Evolutionary conservation across 306 rosid species (phyloP), one percentile per base, ranked within the genome.

Genomic region (Vachellia collinsii): DNA sequence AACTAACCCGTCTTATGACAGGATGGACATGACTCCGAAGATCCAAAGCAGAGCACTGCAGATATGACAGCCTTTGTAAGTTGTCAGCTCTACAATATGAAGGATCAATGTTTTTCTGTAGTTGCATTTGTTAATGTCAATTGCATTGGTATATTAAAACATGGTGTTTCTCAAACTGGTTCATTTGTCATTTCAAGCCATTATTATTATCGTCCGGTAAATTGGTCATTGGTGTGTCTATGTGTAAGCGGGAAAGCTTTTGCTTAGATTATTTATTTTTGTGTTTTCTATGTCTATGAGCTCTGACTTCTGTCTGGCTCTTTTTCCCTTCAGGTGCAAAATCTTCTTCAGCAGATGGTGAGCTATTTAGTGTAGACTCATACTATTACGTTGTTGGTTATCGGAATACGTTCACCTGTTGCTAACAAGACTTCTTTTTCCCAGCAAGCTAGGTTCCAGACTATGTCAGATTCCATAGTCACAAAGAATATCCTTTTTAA

Each of bases 281-380:
- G 11, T 50, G 62, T 72, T 42, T 81, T 44, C 76, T 56, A 59
- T 81, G 59, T 70, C 25, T 58, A 58, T 77, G 4, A 34, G 7
- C 48, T n/a, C n/a, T 91, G 69, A 81, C 72, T 56, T 72, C 58
- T 53, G 42, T 51, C 16, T 25, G 39, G 64, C 39, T 3, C 23
- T 13, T 43, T 68, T 77, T 7, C 43, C 80, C 59, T 81, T 51
- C 91, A 95, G 99, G 99, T 95, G 88, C 98, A 93, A 84, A 92
- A 91, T 86, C 98, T 95, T 87, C 97, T 94, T 84, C 97, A 94
- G 77, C 98, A 94, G 82, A 92, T 94, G 98, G 98, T 94, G 88
- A 92, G 98, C 84, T 85, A 20, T 79, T 66, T 76, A 38, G 43
- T 71, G 34, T 82, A 14, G 74, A 61, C 44, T 71, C 56, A 36